Base-by-base conservation (phyloP, 805 yeast species). In the Teunomyces barrocoloradensis region DNA sequence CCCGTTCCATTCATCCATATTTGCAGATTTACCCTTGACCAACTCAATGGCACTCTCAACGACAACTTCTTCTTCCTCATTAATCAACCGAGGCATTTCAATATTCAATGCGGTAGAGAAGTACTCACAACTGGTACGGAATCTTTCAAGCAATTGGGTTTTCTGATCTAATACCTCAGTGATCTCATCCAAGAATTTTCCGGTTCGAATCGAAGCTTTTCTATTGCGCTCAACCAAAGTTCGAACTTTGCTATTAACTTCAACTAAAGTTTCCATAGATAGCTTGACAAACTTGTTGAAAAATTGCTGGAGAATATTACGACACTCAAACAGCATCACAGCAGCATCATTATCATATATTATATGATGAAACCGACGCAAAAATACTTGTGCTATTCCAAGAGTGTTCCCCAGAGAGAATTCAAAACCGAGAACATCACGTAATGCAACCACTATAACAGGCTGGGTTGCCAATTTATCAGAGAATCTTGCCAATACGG, bases 161-260 rank as follows among this genome's bases (percentile, higher is more conserved):
- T 65, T 42, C 11, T 52, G 53, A 12, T 73, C 69, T 30, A 66
- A 54, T 35, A 71, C 75, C 1, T 59, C 61, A 38, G 69, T 68
- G 40, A 65, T 56, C 45, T 74, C 76, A 13, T 79, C 82, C 13
- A 74, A 60, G 1, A 79, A 57, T 51, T 77, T 79, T 20, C 96
- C 96, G 0, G 86, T 81, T 54, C 86, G 75, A 46, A 87, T 79
- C 45, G 85, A 80, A 2, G 82, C 78, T 46, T 76, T 78, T 39
- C 75, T 73, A 46, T 77, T 79, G 44, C 69, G 71, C 17, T 64
- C 63, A 17, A 65, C 64, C 10, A 73, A 58, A 17, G 64, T 66
- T 9, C 58, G 51, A 0, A 77, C 58, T n/a, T 61, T 61, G n/a
- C 61, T 56, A 42, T 73, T 68, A n/a, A 73, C 53, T 1, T 59